Base-by-base conservation (phyloP, 2,329 filamentous ascomycete species). In the Trichoderma aggressivum region DNA sequence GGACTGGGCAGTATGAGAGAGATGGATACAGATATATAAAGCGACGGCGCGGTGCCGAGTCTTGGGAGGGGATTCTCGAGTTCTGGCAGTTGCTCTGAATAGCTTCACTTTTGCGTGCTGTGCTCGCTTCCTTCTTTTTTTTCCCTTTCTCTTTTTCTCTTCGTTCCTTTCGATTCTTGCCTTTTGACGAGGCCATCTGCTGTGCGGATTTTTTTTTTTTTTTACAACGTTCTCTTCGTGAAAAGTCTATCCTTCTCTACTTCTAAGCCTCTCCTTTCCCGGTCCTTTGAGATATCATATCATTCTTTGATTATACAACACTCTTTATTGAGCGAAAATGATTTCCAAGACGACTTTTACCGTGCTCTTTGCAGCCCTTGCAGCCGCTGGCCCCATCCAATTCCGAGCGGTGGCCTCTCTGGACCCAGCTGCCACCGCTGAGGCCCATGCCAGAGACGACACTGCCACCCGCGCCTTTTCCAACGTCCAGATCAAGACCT, bases 371-470 rank as follows among this genome's bases (percentile, higher is more conserved):
- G 60, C 72, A 32, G 39, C 70, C 11, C 63, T 74, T 39, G 70
- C 73, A 21, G 26, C 72, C 50, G 67, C 71, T 10, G 65, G 47
- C 8, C 71, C 71, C 16, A 53, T 69, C 56, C 28, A 58, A 7
- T 58, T 18, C 26, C 30, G 71, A 10, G 60, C n/a, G 28, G 84
- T 85, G 5, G 76, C 79, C 10, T 75, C 80, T 3, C 82, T 86
- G 30, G 77, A 87, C 73, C 76, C 82, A 43, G 81, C 77, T 12
- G 82, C 84, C 7, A 82, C 81, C 34, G 81, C 80, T 5, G 82
- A 86, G 73, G 83, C 84, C 4, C 84, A 86, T 8, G 80, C 80
- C 73, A 80, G 83, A 5, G 84, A 86, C 74, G 75, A 79, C 68
- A 80, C 79, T 8, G 84, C 84, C 60, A 84, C 81, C 3, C 80